These are phyloP conservation scores for Starmera caribaea DNA, from an alignment of 805 yeast genomes.

Conservation along the genomic window DNA sequence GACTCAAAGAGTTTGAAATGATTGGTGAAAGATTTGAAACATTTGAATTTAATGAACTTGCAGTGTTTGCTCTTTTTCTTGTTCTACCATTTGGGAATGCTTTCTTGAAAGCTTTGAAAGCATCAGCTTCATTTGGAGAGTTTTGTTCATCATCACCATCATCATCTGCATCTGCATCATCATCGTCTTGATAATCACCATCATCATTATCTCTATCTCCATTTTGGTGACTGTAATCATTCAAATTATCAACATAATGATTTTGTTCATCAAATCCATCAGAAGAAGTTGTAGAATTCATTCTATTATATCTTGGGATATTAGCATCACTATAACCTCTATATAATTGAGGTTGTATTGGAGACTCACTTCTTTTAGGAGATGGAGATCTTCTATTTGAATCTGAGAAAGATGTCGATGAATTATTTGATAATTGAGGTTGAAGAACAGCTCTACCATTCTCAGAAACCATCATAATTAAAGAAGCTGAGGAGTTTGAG, in stretches of 20 bases:
- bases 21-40: constrained; percentile 3
- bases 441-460: constrained; percentile 12
- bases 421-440: constrained; percentile 2
- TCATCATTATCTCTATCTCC: constrained; percentile 5
- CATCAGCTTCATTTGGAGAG: constrained; percentile 5
- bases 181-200: constrained; percentile 6
- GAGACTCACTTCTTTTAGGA: constrained; percentile 15
- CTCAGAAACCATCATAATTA: constrained; percentile 12
- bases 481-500: constrained; percentile 8
- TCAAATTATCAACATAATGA: constrained; percentile 8
- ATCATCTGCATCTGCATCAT: neutral
- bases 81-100: constrained; percentile 7
- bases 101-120: constrained; percentile 15
- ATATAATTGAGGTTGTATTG: constrained; percentile 4
- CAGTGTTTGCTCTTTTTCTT: constrained; percentile 18
- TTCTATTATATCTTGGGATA: constrained; percentile 3
- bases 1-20: constrained; percentile 2
- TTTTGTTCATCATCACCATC: neutral
- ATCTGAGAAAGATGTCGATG: constrained; percentile 16
- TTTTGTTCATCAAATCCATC: constrained; percentile 4
- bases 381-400: constrained; percentile 17
- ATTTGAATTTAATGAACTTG: constrained; percentile 10
- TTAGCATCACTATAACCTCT: neutral
- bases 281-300: constrained; percentile 8
- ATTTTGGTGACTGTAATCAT: neutral